Evolutionary conservation across 2,329 filamentous ascomycete species (phyloP).

Genomic region (Penicillium brevicompactum): DNA sequence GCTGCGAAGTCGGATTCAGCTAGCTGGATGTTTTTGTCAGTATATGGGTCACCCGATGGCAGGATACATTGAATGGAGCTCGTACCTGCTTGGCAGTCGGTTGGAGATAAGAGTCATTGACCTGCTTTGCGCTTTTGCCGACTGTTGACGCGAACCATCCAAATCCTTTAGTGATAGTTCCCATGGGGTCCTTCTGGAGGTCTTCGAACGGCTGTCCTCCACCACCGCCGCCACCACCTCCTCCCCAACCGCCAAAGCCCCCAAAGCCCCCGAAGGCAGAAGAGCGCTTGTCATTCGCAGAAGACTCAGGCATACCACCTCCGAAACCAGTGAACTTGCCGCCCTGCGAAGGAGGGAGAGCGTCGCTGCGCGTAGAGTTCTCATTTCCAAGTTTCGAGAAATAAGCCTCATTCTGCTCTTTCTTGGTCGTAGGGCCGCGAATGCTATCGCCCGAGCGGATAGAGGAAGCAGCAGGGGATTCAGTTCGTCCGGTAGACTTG

Average conservation of each 20-base stretch:
- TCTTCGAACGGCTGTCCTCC: conserved; percentile 73
- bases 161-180: conserved; percentile 85
- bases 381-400: conserved; percentile 82
- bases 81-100: conserved; percentile 84
- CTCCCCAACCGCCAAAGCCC: background rate
- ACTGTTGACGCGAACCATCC: conserved; percentile 92
- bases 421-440: conserved; percentile 52
- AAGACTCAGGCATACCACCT: conserved; percentile 64
- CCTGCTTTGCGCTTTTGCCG: conserved; percentile 83
- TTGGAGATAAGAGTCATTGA: conserved; percentile 90
- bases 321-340: conserved; percentile 94
- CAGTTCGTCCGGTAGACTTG: conserved; percentile 10
- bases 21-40: conserved; percentile 54
- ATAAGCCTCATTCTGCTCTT: conserved; percentile 78
- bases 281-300: conserved; percentile 32
- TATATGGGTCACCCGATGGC: background rate
- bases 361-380: conserved; percentile 74
- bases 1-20: conserved; percentile 77
- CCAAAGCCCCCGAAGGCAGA: conserved; percentile 26
- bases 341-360: conserved; percentile 82
- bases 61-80: background rate
- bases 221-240: conserved; percentile 37
- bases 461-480: conserved; percentile 27
- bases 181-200: conserved; percentile 87
- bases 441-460: conserved; percentile 24